A percentile compares a stretch with the other conserved stretches of the same genome.
Evolutionary conservation across 768 basidiomycete genomes (phyloP).

Genomic region (Candolleomyces eurysporus): DNA sequence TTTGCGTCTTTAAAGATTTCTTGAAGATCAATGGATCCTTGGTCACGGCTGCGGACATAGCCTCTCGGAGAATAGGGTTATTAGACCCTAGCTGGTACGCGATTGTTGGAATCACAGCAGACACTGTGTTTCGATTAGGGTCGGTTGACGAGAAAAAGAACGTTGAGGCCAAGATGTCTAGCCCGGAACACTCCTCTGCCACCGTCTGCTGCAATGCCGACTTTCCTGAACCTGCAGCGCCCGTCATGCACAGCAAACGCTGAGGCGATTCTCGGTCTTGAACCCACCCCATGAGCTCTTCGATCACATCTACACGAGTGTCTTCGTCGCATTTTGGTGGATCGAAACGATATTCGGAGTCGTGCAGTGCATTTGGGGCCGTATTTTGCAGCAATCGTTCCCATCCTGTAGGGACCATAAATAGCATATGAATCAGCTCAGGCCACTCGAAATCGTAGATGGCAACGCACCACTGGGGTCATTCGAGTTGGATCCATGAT

Average conservation of each 20-base stretch:
- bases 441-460: no score
- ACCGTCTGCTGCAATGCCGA: background rate
- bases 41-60: background rate
- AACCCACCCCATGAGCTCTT: slow-evolving; percentile 1
- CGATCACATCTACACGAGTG: slow-evolving; percentile 2
- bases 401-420: background rate
- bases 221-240: slow-evolving; percentile 1
- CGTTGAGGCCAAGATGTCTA: background rate
- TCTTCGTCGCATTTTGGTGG: slow-evolving; percentile 1
- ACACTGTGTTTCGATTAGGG: background rate
- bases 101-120: slow-evolving; percentile 8
- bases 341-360: background rate
- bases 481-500: no score
- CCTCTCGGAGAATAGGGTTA: background rate
- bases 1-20: slow-evolving; percentile 1
- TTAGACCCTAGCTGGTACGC: slow-evolving; percentile 7
- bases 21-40: background rate
- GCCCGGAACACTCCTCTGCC: background rate
- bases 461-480: background rate
- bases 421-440: background rate
- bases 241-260: background rate
- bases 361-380: slow-evolving; percentile 1
- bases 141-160: slow-evolving; percentile 5
- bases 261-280: background rate
- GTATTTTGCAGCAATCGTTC: background rate